Percentiles rank a stretch among this genome's conserved stretches.
Conservation (phyloP, 1,284 basidiomycete species). For the Fistulinella cinereoalba region DNA sequence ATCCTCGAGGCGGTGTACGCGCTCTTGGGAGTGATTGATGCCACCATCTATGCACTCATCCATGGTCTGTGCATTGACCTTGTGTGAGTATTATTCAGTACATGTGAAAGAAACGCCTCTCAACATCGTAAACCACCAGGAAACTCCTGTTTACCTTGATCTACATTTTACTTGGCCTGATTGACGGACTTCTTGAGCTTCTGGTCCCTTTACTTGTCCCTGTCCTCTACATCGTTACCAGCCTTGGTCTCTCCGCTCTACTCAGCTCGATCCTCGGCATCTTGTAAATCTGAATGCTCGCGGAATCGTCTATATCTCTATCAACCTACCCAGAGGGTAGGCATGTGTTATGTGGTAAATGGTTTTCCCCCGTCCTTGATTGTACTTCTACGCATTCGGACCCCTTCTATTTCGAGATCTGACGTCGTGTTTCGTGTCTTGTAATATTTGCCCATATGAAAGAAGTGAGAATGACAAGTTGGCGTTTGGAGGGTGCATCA, state of each 20-base stretch:
- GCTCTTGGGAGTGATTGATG: constrained; percentile 11
- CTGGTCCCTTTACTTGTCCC: constrained; percentile 10
- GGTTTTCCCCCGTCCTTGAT: too few relatives aligned
- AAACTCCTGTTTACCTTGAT: constrained; percentile 7
- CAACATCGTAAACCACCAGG: neutral
- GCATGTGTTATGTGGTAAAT: too few relatives aligned
- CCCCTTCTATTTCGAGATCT: too few relatives aligned
- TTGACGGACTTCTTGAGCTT: constrained; percentile 6
- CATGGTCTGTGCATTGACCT: neutral
- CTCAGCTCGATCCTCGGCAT: constrained; percentile 6
- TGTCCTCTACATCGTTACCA: constrained; percentile 8
- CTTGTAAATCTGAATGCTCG: constrained; percentile 3
- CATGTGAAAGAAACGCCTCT: neutral
- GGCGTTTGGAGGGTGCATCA: too few relatives aligned
- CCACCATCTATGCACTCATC: neutral
- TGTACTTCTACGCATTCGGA: too few relatives aligned
- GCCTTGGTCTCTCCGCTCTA: constrained; percentile 6
- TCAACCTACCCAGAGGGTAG: too few relatives aligned
- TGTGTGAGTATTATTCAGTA: neutral
- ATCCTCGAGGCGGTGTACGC: constrained; percentile 4
- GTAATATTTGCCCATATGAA: too few relatives aligned
- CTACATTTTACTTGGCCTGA: constrained; percentile 1
- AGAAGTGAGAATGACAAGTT: too few relatives aligned
- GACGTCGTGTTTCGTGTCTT: too few relatives aligned
- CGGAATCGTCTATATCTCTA: too few relatives aligned